These are phyloP conservation scores for Mycena citricolor DNA, from an alignment of 1,284 basidiomycete species.

Conservation along the genomic window DNA sequence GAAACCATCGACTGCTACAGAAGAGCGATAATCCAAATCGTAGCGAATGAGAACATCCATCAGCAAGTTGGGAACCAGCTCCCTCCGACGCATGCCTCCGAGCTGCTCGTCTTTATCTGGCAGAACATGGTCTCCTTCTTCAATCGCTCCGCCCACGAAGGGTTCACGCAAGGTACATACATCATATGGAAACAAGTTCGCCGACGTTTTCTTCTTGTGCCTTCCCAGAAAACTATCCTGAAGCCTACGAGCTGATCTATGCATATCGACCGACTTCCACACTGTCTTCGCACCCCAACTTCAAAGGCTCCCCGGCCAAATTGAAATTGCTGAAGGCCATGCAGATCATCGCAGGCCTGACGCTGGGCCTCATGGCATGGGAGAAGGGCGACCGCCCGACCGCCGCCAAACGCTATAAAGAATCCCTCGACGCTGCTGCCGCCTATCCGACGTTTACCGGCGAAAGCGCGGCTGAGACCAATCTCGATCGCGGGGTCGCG, in stretches of 20 bases:
- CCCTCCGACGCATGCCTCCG: too few relatives aligned
- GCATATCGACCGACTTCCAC: conserved; percentile 28
- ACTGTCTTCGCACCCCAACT: conserved; percentile 22
- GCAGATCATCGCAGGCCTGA: conserved; percentile 31
- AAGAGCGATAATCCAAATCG: too few relatives aligned
- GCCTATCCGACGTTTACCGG: conserved; percentile 26
- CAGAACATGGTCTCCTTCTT: conserved; percentile 6
- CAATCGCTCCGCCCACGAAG: neutral
- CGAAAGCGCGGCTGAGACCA: conserved; percentile 16
- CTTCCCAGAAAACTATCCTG: conserved; percentile 26
- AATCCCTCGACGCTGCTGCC: conserved; percentile 31
- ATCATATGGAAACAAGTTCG: neutral
- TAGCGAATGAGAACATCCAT: too few relatives aligned
- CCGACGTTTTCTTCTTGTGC: neutral
- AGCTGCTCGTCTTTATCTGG: conserved; percentile 8
- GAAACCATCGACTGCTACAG: too few relatives aligned
- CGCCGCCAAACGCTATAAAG: conserved; percentile 35
- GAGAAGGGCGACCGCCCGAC: conserved; percentile 32
- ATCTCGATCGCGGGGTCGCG: conserved; percentile 28
- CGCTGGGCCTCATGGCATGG: conserved; percentile 34
- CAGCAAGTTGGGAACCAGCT: too few relatives aligned
- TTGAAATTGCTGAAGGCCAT: conserved; percentile 31
- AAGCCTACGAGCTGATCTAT: conserved; percentile 32
- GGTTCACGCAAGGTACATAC: conserved; percentile 13
- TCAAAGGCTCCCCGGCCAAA: conserved; percentile 24